Base-by-base conservation (phyloP, 257 asterid species). In the Thymus mandschuricus region DNA sequence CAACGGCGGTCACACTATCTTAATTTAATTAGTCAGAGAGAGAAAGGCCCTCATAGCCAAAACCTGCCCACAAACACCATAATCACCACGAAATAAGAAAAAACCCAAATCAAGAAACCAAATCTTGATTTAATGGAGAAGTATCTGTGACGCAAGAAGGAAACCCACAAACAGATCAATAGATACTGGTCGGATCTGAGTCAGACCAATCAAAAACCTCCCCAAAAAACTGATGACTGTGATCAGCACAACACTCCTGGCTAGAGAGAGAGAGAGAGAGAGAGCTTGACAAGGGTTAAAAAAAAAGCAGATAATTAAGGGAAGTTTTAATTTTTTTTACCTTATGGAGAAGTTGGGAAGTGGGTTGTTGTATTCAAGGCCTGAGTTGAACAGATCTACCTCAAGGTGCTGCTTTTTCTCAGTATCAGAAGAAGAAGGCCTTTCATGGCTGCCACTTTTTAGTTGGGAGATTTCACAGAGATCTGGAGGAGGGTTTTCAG, bases 401-500 rank as follows among this genome's bases (percentile, higher is more conserved):
- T 62, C 74, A 75, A 66, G 68, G 77, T 78, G 78, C 33, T 66
- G 75, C 41, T 4, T 38, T 65, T 75, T 77, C 34, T 70, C 73
- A 77, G 81, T 70, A 82, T 70, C 84, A 38, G 41, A 38, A 80
- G 41, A 38, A 80, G 79, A 75, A 83, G 72, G 75, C 77, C 69
- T 84, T 54, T 85, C 94, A 82, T 85, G 78, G 77, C 79, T 75
- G 67, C 74, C 64, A 71, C 76, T 84, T 66, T 81, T 85, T 71
- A 74, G 83, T 73, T 78, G 92, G 64, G 95, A 72, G 84, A 79
- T 83, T 81, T 80, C 86, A 55, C 73, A 58, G 83, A 80, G 92
- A 92, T 87, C 97, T 88, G 86, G 85, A 82, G 91, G 96, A 79
- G 89, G 88, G 84, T 87, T 85, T 86, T 86, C 97, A 93, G 78